phyloP scores from a whole-genome alignment of 2,329 filamentous ascomycete genomes.

The Lachnellula suecica region DNA sequence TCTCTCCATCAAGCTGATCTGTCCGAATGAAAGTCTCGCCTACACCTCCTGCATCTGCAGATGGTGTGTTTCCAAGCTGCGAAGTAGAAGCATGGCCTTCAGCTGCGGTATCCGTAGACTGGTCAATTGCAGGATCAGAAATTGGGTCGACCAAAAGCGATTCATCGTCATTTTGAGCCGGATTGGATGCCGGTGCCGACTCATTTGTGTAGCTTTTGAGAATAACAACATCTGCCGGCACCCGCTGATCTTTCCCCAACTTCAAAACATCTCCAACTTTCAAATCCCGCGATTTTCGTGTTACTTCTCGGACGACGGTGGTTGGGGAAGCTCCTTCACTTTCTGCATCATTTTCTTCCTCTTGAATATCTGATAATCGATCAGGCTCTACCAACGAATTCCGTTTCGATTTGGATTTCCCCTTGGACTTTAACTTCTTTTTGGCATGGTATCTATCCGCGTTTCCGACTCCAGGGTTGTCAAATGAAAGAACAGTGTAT shows the following conservation, averaged over 20 bases:
- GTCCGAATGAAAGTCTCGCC: slow-evolving; percentile 97
- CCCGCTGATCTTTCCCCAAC: slow-evolving; percentile 84
- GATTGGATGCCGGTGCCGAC: slow-evolving; percentile 29
- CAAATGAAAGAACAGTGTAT: slow-evolving; percentile 76
- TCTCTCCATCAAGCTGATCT: slow-evolving; percentile 96
- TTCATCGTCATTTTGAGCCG: slow-evolving; percentile 14
- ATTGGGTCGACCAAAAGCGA: slow-evolving; percentile 30
- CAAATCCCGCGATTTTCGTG: slow-evolving; percentile 81
- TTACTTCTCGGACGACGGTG: slow-evolving; percentile 61
- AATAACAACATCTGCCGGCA: slow-evolving; percentile 93
- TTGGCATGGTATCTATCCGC: slow-evolving; percentile 36
- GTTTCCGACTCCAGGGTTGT: slow-evolving; percentile 46
- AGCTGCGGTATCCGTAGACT: slow-evolving; percentile 15
- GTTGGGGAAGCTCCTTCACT: slow-evolving; percentile 45
- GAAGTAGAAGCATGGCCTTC: slow-evolving; percentile 27
- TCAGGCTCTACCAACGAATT: slow-evolving; percentile 35
- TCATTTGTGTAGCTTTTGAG: slow-evolving; percentile 75
- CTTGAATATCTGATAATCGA: slow-evolving; percentile 64
- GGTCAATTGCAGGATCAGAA: slow-evolving; percentile 29
- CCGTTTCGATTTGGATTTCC: slow-evolving; percentile 39
- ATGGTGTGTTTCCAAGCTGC: slow-evolving; percentile 24
- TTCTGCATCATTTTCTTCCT: slow-evolving; percentile 62
- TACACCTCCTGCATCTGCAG: slow-evolving; percentile 30
- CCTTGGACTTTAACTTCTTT: slow-evolving; percentile 48
- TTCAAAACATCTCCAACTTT: slow-evolving; percentile 96